A percentile compares a stretch with the other conserved stretches of the same genome.
These are phyloP conservation scores for Rubroshorea leprosula DNA, from an alignment of 345 rosid genomes.

Conservation along the genomic window DNA sequence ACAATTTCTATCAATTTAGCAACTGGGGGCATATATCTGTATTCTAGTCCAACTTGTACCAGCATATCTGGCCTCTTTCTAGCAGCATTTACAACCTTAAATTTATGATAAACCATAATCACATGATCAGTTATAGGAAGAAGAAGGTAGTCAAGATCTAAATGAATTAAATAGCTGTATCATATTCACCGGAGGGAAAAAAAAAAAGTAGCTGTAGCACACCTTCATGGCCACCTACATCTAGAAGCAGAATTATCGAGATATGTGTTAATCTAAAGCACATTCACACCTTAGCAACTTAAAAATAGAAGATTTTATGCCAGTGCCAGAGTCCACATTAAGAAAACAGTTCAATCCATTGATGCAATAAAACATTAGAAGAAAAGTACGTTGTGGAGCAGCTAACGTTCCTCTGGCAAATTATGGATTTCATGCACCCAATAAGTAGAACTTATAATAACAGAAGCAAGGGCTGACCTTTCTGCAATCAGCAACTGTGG, in stretches of 20 bases:
- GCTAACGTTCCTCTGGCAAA: too few relatives aligned
- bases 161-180: neutral
- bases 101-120: conserved; percentile 9
- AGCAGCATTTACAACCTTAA: conserved; percentile 71
- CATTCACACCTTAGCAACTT: too few relatives aligned
- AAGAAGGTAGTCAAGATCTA: conserved; percentile 1
- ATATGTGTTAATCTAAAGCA: conserved; percentile 1
- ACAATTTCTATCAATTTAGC: conserved; percentile 83
- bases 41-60: conserved; percentile 92
- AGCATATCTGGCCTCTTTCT: conserved; percentile 71
- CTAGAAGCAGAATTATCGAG: neutral
- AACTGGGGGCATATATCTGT: conserved; percentile 90
- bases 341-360: too few relatives aligned
- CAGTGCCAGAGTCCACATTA: neutral
- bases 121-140: neutral
- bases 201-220: neutral
- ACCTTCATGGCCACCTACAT: neutral
- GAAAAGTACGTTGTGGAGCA: too few relatives aligned
- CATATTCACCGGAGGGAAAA: too few relatives aligned
- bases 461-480: conserved; percentile 37
- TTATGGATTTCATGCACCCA: too few relatives aligned
- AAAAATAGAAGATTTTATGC: too few relatives aligned
- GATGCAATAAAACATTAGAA: too few relatives aligned
- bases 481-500: conserved; percentile 76
- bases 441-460: too few relatives aligned